phyloP scores from a whole-genome alignment of 345 rosid species.

The Pistacia vera region DNA sequence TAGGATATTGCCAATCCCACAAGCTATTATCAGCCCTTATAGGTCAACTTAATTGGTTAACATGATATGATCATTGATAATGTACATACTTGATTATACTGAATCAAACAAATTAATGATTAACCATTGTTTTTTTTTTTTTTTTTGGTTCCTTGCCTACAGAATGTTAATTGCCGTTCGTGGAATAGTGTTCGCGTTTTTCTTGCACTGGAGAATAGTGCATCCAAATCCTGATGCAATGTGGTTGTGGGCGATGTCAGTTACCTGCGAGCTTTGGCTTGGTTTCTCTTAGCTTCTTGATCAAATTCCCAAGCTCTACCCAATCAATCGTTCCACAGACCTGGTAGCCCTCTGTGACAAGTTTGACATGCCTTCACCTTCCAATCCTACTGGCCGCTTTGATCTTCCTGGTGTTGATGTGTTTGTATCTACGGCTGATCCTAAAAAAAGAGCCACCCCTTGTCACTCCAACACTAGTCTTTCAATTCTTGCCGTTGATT shows the following conservation, averaged over 20 bases:
- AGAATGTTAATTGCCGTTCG: constrained; percentile 66
- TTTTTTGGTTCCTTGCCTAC: constrained; percentile 26
- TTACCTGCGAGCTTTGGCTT: constrained; percentile 85
- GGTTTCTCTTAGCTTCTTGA: constrained; percentile 93
- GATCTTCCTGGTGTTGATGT: no score
- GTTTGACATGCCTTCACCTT: no score
- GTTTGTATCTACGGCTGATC: constrained; percentile 35
- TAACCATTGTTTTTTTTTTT: no score
- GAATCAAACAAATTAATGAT: no score
- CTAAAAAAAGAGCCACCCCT: constrained; percentile 91
- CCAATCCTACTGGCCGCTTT: no score
- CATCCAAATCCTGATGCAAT: constrained; percentile 80
- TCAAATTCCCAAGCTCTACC: constrained; percentile 54
- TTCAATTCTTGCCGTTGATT: no score
- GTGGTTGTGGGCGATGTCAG: constrained; percentile 89
- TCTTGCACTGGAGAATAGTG: constrained; percentile 73
- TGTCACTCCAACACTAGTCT: constrained; percentile 50
- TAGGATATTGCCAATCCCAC: constrained; percentile 55
- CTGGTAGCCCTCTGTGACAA: no score
- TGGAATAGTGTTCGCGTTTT: constrained; percentile 65
- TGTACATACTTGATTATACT: no score
- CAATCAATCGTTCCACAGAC: no score
- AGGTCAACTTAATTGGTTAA: constrained; percentile 30
- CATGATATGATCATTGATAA: no score
- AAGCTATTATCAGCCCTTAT: constrained; percentile 76